A percentile compares a stretch with the other conserved stretches of the same genome.
Conservation (phyloP, 331 rosid species). For the Pyrus hybrid region DNA sequence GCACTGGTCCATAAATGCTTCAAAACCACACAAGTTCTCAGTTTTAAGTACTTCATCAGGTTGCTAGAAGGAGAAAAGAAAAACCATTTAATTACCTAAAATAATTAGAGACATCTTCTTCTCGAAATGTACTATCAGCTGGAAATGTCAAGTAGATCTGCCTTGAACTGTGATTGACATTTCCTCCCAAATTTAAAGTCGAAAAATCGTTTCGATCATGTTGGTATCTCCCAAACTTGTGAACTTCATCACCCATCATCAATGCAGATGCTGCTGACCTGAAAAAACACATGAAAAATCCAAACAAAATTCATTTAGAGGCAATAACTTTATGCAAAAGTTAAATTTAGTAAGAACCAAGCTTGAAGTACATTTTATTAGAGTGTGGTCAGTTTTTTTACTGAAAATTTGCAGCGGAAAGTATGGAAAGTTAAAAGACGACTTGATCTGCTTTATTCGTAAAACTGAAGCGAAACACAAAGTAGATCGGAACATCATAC, state of each 20-base stretch:
- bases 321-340: not conserved
- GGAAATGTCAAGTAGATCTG: slow-evolving; percentile 61
- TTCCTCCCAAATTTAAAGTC: slow-evolving; percentile 22
- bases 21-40: not conserved
- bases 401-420: not conserved
- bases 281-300: not conserved
- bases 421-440: not conserved
- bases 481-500: not conserved
- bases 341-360: not conserved
- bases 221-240: slow-evolving; percentile 33
- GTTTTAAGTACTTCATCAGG: not conserved
- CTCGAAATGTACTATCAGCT: slow-evolving; percentile 51
- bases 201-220: slow-evolving; percentile 28
- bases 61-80: not conserved
- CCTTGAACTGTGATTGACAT: slow-evolving; percentile 36
- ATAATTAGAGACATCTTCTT: slow-evolving; percentile 54
- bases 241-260: slow-evolving; percentile 37
- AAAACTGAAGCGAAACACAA: not conserved
- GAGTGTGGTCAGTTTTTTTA: not conserved
- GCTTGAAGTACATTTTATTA: not conserved
- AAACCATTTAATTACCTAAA: slow-evolving; percentile 27
- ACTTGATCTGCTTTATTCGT: not conserved
- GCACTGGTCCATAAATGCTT: slow-evolving; percentile 54
- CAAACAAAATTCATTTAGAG: not conserved
- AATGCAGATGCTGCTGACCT: slow-evolving; percentile 31